Evolutionary conservation across 805 yeast genomes (phyloP).

Genomic region (Blastobotrys mokoenaii): DNA sequence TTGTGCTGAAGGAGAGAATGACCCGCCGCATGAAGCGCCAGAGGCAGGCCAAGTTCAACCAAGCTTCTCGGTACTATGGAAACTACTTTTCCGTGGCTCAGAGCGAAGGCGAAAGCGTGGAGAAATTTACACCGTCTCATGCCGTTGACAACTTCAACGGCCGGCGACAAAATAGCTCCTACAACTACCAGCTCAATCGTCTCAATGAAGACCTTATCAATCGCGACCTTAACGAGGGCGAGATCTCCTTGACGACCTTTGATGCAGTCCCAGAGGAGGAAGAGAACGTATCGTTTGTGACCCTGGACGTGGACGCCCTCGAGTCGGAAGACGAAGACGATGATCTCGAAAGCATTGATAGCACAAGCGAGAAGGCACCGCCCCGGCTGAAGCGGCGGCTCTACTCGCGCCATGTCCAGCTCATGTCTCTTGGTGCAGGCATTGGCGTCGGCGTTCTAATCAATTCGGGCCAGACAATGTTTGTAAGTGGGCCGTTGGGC

Average conservation of each 20-base stretch:
- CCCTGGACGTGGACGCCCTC: slow-evolving; percentile 22
- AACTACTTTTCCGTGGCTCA: slow-evolving; percentile 16
- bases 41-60: slow-evolving; percentile 4
- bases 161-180: slow-evolving; percentile 15
- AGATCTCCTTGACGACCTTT: neutral
- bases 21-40: slow-evolving; percentile 8
- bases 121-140: slow-evolving; percentile 12
- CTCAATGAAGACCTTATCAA: slow-evolving; percentile 8
- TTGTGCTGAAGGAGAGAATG: slow-evolving; percentile 13
- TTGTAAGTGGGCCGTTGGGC: slow-evolving; percentile 72
- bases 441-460: slow-evolving; percentile 68
- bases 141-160: slow-evolving; percentile 20
- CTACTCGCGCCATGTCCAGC: slow-evolving; percentile 59
- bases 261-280: neutral
- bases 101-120: neutral
- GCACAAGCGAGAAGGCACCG: neutral
- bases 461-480: slow-evolving; percentile 63
- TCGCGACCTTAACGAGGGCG: slow-evolving; percentile 11
- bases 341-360: slow-evolving; percentile 7
- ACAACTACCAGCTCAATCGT: slow-evolving; percentile 18
- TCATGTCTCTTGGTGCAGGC: slow-evolving; percentile 74
- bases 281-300: slow-evolving; percentile 19
- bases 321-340: slow-evolving; percentile 15
- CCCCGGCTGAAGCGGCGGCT: slow-evolving; percentile 42
- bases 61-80: slow-evolving; percentile 12